Percentiles rank a stretch among this genome's conserved stretches.
These are phyloP conservation scores for Eutypa lata DNA, from an alignment of 2,329 filamentous ascomycete species.

Conservation along the genomic window DNA sequence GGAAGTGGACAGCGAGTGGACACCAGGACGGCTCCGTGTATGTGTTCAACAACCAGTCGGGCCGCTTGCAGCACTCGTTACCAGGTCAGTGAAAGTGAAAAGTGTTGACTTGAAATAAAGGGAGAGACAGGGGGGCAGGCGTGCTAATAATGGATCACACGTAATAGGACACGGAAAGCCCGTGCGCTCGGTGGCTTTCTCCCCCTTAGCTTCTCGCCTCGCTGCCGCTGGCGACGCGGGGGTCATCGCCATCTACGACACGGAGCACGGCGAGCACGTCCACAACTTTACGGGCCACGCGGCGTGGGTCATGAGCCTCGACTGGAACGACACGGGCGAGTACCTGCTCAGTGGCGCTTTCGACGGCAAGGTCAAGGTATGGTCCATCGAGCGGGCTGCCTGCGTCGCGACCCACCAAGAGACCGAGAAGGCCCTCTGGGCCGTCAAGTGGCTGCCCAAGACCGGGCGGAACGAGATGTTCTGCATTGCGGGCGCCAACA, in stretches of 20 bases:
- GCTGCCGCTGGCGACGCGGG: conserved; percentile 87
- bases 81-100: conserved; percentile 54
- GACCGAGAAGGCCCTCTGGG: conserved; percentile 81
- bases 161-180: conserved; percentile 78
- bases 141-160: conserved; percentile 7
- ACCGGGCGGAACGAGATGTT: conserved; percentile 67
- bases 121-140: neutral
- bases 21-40: conserved; percentile 92
- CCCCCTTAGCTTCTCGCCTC: conserved; percentile 76
- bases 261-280: conserved; percentile 87
- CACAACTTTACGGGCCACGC: conserved; percentile 70
- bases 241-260: conserved; percentile 89
- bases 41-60: conserved; percentile 90
- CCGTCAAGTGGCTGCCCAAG: conserved; percentile 80
- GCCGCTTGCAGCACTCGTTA: conserved; percentile 80
- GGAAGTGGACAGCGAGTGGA: conserved; percentile 82
- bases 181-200: conserved; percentile 83
- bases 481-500: conserved; percentile 73
- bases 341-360: conserved; percentile 84
- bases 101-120: too few species aligned
- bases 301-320: conserved; percentile 85
- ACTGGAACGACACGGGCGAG: conserved; percentile 93
- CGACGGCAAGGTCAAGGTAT: conserved; percentile 94
- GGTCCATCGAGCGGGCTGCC: conserved; percentile 78
- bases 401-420: conserved; percentile 95